phyloP scores from a whole-genome alignment of 176 grass and related monocot genomes.

The Eleusine coracana region DNA sequence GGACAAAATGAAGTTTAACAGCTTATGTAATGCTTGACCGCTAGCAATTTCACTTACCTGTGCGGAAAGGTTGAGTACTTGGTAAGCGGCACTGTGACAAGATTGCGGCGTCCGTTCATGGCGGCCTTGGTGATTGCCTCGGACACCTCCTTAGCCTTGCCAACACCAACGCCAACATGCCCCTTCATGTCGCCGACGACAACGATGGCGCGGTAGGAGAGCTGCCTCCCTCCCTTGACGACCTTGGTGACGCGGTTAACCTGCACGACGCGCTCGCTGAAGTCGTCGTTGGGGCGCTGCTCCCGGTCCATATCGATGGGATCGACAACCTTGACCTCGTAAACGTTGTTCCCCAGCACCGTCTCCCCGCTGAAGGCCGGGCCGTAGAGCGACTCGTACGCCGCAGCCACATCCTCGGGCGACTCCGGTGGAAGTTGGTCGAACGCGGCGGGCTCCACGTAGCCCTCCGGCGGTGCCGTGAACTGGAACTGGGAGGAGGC shows the following conservation, averaged over 20 bases:
- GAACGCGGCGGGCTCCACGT: constrained; percentile 62
- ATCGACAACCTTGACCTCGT: constrained; percentile 62
- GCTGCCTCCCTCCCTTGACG: constrained; percentile 88
- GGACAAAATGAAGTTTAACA: not conserved
- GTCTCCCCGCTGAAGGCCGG: constrained; percentile 79
- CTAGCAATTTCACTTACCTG: constrained; percentile 52
- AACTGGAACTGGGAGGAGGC: constrained; percentile 52
- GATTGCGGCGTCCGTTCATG: constrained; percentile 74
- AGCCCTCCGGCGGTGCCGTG: constrained; percentile 66
- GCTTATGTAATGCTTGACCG: not conserved
- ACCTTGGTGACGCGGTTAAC: constrained; percentile 83
- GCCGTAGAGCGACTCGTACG: constrained; percentile 77
- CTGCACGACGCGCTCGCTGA: constrained; percentile 83
- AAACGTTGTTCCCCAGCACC: constrained; percentile 67
- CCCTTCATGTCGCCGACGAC: constrained; percentile 87
- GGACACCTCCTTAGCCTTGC: constrained; percentile 82
- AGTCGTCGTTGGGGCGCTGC: constrained; percentile 70
- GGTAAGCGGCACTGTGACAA: constrained; percentile 85
- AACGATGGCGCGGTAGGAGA: constrained; percentile 80
- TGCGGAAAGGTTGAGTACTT: constrained; percentile 88
- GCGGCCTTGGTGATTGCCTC: constrained; percentile 84
- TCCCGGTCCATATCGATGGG: constrained; percentile 65
- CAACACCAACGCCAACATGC: constrained; percentile 72
- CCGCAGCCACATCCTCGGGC: constrained; percentile 62
- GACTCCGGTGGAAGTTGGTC: constrained; percentile 74